These are phyloP conservation scores for Tolypocladium inflatum DNA, from an alignment of 2,329 filamentous ascomycete species.

Conservation along the genomic window DNA sequence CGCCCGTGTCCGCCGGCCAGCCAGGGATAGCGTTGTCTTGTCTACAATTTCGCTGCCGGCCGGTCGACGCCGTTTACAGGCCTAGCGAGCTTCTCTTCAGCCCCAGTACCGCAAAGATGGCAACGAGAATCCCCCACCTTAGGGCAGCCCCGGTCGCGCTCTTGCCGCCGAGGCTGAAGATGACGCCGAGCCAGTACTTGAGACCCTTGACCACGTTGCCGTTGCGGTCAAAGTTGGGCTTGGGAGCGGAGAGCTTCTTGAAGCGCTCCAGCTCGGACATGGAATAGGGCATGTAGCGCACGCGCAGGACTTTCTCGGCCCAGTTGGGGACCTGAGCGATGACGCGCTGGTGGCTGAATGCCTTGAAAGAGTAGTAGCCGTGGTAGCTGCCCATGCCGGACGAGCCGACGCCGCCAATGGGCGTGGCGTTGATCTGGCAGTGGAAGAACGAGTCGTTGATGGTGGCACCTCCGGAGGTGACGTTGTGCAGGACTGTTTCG, in stretches of 20 bases:
- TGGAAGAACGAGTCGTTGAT: constrained; percentile 40
- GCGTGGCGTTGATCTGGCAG: constrained; percentile 27
- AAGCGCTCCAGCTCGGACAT: constrained; percentile 34
- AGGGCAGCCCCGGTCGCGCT: constrained; percentile 38
- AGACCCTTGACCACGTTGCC: constrained; percentile 42
- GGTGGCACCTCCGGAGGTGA: constrained; percentile 39
- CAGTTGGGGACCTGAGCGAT: constrained; percentile 26
- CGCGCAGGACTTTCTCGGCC: constrained; percentile 43
- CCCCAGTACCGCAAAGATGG: constrained; percentile 26
- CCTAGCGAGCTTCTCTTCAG: constrained; percentile 24
- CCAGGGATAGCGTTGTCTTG: neutral
- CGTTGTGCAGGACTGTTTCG: constrained; percentile 24
- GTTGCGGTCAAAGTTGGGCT: constrained; percentile 53
- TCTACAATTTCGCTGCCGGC: neutral
- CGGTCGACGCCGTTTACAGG: constrained; percentile 13
- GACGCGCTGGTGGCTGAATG: constrained; percentile 29
- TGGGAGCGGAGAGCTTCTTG: constrained; percentile 29
- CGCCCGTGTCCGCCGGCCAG: neutral
- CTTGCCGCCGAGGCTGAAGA: constrained; percentile 42
- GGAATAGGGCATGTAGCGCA: constrained; percentile 59
- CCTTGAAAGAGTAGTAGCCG: constrained; percentile 35
- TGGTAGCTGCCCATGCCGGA: constrained; percentile 40
- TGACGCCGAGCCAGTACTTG: constrained; percentile 42
- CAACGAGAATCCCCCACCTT: constrained; percentile 36
- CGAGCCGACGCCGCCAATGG: constrained; percentile 40